A percentile compares a stretch with the other conserved stretches of the same genome.
These are phyloP conservation scores for Salix brachista DNA, from an alignment of 345 rosid species.

Conservation along the genomic window DNA sequence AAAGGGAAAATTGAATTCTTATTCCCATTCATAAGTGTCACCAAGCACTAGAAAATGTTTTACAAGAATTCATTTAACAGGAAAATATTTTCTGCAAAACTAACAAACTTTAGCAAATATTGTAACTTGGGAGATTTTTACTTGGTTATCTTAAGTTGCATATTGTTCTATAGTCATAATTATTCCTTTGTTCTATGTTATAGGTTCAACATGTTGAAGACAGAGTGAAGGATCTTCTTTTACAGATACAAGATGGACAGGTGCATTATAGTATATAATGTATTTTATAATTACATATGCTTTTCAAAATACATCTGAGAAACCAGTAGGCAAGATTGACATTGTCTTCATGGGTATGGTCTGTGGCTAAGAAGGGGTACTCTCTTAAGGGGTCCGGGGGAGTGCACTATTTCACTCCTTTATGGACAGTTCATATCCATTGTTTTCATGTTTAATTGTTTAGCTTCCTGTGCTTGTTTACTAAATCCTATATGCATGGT, in stretches of 20 bases:
- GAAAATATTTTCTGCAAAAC: no score
- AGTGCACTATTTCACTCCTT: not conserved
- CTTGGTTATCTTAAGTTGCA: not conserved
- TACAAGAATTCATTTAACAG: no score
- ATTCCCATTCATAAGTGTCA: no score
- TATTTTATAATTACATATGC: not conserved
- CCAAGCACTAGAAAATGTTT: no score
- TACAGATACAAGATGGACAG: constrained; percentile 52
- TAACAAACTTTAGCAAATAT: no score
- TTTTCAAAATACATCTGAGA: not conserved
- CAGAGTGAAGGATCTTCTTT: constrained; percentile 58
- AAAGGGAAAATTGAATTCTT: no score
- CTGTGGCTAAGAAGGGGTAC: not conserved
- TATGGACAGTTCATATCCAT: not conserved
- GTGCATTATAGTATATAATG: constrained; percentile 20
- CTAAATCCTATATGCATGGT: constrained; percentile 4
- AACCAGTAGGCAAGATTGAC: not conserved
- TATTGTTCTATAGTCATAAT: not conserved
- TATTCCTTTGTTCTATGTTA: not conserved
- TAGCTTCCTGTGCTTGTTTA: not conserved
- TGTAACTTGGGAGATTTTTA: no score
- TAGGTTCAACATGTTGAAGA: constrained; percentile 88
- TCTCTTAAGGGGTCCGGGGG: not conserved
- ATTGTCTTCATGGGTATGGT: constrained; percentile 1
- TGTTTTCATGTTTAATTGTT: not conserved